Evolutionary conservation across 1,139 yeast genomes (phyloP).

Genomic region (Kurtzmaniella quercitrusa): DNA sequence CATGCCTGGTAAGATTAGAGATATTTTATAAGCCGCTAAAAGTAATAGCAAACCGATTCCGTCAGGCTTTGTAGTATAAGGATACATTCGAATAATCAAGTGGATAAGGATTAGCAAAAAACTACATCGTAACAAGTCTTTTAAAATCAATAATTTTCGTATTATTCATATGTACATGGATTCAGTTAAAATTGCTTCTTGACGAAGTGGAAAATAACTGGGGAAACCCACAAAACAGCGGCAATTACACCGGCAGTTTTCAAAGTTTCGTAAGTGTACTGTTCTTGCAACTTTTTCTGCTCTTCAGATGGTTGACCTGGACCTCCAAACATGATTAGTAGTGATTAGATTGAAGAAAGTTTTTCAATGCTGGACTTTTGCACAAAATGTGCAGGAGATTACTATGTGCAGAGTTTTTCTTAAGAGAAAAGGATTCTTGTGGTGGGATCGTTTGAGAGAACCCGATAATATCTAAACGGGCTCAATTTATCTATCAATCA

Average conservation of each 20-base stretch:
- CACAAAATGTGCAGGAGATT: not conserved
- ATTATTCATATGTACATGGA: not conserved
- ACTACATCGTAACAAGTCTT: not conserved
- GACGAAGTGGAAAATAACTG: constrained; percentile 58
- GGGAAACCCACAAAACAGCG: constrained; percentile 74
- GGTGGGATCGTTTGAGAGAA: no score
- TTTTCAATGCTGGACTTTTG: not conserved
- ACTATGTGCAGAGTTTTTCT: not conserved
- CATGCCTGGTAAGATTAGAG: no score
- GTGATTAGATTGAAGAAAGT: not conserved
- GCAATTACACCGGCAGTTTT: constrained; percentile 68
- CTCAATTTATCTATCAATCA: no score
- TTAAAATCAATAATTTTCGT: not conserved
- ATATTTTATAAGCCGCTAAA: no score
- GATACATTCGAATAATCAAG: not conserved
- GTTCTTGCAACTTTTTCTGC: constrained; percentile 70
- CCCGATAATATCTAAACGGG: no score
- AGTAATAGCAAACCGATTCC: no score
- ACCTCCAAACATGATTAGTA: constrained; percentile 68
- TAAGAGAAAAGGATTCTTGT: not conserved
- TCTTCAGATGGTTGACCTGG: constrained; percentile 73
- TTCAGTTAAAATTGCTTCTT: constrained; percentile 48
- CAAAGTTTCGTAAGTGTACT: constrained; percentile 63
- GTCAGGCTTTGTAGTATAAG: no score
- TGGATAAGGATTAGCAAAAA: not conserved